Evolutionary conservation across 768 basidiomycete species (phyloP), one percentile per base, ranked within the genome.

Genomic region (Dictyophora rubrovolvata): DNA sequence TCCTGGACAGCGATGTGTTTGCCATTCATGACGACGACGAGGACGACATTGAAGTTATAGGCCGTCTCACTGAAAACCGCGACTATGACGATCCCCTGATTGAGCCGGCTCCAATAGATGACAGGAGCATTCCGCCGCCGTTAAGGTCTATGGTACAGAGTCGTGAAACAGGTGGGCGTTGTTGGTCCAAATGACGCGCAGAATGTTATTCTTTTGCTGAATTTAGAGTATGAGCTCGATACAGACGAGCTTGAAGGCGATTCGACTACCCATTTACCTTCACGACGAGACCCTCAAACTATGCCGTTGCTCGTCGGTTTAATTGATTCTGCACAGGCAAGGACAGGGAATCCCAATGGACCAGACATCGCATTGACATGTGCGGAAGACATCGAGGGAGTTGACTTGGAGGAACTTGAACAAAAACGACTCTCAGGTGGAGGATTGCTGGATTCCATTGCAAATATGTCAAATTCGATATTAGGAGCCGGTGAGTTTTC

Each of bases 391-490:
- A 67, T 22, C 71, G 70, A 61, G 65, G 63, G 79, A 37, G 63
- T 87, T 57, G 77, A 93, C 73, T 69, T 93, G 66, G 81, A 93
- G 59, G 84, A 86, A 61, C 71, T 94, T 33, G 82, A 84, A 48
- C 77, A 79, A 20, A 86, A 86, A 69, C 75, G 76, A 49, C 76
- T 72, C 42, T 79, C 83, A 0, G 87, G 89, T 49, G 89, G 90
- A 20, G 83, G 85, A 0, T 71, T 93, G 74, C 10, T 91, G 1
- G 84, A 89, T 66, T 91, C 89, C 8, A 78, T 90, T 60, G 87
- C 89, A 20, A 89, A 94, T 69, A 96, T 96, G 95, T 89, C 92
- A 20, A 97, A 98, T 68, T 93, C 90, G 1, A 96, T 98, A 35
- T 74, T 97, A 14, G 94, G 94, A 48, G 94, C 94, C 67, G 93